Evolutionary conservation across 441 rosid species (phyloP).

Genomic region (Populus hybrid): DNA sequence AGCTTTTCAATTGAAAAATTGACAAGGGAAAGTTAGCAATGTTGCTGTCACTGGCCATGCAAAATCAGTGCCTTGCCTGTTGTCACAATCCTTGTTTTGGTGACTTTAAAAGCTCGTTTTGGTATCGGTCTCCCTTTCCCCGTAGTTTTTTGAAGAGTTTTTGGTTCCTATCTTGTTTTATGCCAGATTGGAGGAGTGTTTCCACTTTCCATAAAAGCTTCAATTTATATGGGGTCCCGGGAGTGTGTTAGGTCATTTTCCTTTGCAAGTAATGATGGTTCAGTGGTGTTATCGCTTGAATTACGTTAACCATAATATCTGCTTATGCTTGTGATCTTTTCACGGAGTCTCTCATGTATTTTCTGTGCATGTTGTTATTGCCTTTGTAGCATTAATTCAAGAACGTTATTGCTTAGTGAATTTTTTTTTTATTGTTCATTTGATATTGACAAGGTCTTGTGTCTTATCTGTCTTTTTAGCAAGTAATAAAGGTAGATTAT

Average conservation of each 20-base stretch:
- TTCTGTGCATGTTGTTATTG: not conserved
- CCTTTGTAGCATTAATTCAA: not conserved
- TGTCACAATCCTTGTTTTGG: not conserved
- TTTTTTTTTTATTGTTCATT: not conserved
- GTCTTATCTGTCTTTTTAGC: not conserved
- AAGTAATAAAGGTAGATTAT: not conserved
- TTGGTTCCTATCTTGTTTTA: not conserved
- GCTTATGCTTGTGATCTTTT: not conserved
- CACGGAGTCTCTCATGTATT: not conserved
- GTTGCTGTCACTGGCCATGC: conserved; percentile 8
- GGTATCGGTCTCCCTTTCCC: not conserved
- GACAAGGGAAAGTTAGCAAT: conserved; percentile 15
- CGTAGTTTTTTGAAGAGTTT: not conserved
- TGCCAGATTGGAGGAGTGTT: not conserved
- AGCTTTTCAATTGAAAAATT: conserved; percentile 1
- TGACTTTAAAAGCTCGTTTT: conserved; percentile 7
- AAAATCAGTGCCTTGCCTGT: conserved; percentile 4
- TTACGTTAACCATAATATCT: not conserved
- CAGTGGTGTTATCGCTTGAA: not conserved
- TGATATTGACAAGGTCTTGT: not conserved
- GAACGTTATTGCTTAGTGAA: not conserved
- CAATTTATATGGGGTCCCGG: not conserved
- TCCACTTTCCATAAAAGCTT: not conserved
- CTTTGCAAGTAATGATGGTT: not conserved
- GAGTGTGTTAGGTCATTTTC: not conserved